A percentile compares a stretch with the other conserved stretches of the same genome.
These are phyloP conservation scores for Skeletonema marinoi DNA, from an alignment of 108 stramenopile genomes.

Conservation along the genomic window DNA sequence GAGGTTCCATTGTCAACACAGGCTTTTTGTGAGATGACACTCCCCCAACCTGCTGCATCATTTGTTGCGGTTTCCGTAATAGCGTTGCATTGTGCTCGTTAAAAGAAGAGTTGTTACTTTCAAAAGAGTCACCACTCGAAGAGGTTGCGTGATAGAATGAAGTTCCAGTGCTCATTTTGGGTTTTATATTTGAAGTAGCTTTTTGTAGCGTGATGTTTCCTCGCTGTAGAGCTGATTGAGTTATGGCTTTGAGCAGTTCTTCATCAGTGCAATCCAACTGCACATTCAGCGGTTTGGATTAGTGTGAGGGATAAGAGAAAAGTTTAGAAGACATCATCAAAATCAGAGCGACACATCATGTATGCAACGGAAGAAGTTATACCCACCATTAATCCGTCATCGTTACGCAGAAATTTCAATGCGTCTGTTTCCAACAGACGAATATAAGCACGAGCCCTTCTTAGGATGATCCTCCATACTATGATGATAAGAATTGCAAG, in stretches of 20 bases:
- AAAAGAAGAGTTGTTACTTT: neutral
- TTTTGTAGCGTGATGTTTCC: neutral
- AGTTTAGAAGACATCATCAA: neutral
- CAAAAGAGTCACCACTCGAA: slow-evolving; percentile 7
- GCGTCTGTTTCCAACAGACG: slow-evolving; percentile 11
- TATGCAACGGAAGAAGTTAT: neutral
- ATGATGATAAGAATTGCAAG: slow-evolving; percentile 1
- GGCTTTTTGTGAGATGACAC: slow-evolving; percentile 59
- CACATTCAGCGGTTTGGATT: neutral
- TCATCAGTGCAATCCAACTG: slow-evolving; percentile 31
- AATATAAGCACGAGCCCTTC: slow-evolving; percentile 8
- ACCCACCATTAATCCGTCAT: slow-evolving; percentile 29
- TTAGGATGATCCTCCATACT: slow-evolving; percentile 3
- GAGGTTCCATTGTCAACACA: slow-evolving; percentile 57
- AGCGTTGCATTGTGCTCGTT: neutral
- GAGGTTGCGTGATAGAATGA: slow-evolving; percentile 2
- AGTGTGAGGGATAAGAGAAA: neutral
- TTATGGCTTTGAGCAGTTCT: slow-evolving; percentile 12
- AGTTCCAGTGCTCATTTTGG: neutral
- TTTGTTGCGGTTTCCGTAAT: slow-evolving; percentile 6
- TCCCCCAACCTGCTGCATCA: slow-evolving; percentile 75
- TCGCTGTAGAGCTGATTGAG: slow-evolving; percentile 22
- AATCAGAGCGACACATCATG: neutral
- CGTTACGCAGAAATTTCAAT: slow-evolving; percentile 1
- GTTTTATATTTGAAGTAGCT: neutral